Conservation (phyloP, 805 yeast genomes). For the Martiniozyma abietophila region DNA sequence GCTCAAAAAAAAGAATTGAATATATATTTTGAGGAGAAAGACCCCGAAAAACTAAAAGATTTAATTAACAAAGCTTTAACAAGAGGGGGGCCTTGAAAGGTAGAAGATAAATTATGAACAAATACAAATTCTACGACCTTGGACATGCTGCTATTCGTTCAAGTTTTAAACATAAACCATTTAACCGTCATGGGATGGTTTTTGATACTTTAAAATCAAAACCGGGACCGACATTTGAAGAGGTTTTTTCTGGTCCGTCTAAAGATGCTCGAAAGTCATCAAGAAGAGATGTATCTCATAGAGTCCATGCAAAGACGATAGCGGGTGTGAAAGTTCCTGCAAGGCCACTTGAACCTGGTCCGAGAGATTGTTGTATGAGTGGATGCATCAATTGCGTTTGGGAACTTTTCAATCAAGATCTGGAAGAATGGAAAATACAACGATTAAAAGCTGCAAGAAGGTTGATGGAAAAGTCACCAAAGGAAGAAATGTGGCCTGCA, state of each 20-base stretch:
- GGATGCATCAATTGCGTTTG: slow-evolving; percentile 97
- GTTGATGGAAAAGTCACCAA: slow-evolving; percentile 21
- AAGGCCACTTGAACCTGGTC: slow-evolving; percentile 80
- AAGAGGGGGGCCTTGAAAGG: no score
- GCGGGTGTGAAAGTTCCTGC: slow-evolving; percentile 74
- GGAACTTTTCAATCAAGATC: slow-evolving; percentile 85
- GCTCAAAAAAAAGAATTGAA: no score
- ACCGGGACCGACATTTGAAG: slow-evolving; percentile 17
- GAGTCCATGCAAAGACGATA: slow-evolving; percentile 26
- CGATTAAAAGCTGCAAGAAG: slow-evolving; percentile 47
- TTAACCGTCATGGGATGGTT: no score
- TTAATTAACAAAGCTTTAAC: no score
- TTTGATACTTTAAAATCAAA: slow-evolving; percentile 21
- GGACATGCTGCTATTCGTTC: no score
- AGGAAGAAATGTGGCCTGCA: slow-evolving; percentile 49
- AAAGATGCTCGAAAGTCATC: slow-evolving; percentile 27
- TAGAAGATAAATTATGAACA: no score
- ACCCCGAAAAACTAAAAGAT: no score
- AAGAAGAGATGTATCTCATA: slow-evolving; percentile 29
- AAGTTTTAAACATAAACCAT: no score
- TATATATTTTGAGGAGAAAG: no score
- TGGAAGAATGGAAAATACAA: slow-evolving; percentile 66
- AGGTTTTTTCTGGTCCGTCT: slow-evolving; percentile 23
- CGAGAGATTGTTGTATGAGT: slow-evolving; percentile 81
- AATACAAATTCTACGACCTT: slow-evolving; percentile 8